Percentiles rank a stretch among this genome's conserved stretches.
Conservation (phyloP, 768 basidiomycete genomes). For the Boletus pseudopeckii region DNA sequence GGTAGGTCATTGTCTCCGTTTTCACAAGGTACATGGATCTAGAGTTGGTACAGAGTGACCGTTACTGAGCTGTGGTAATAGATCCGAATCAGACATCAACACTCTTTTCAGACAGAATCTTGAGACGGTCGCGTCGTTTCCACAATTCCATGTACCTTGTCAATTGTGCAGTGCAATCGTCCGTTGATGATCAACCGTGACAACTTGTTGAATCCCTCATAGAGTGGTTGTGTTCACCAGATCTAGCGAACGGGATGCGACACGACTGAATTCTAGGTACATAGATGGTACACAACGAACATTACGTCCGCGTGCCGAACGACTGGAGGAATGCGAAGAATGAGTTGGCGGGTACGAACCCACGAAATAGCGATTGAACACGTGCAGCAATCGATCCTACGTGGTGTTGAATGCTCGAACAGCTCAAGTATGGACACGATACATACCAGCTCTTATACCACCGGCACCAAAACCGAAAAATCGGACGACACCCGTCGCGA, state of each 20-base stretch:
- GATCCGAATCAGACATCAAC: not conserved
- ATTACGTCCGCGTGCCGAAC: not conserved
- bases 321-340: slow-evolving; percentile 10
- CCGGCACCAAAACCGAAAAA: not conserved
- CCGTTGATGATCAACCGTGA: slow-evolving; percentile 88
- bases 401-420: not conserved
- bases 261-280: not conserved
- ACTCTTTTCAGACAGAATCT: slow-evolving; percentile 39
- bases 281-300: too few relatives aligned
- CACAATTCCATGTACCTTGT: slow-evolving; percentile 92
- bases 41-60: not conserved
- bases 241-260: not conserved
- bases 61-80: not conserved
- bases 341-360: not conserved
- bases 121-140: slow-evolving; percentile 80
- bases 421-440: not conserved
- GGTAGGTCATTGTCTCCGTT: too few relatives aligned
- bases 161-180: slow-evolving; percentile 82
- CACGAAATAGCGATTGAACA: slow-evolving; percentile 2
- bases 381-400: slow-evolving; percentile 5
- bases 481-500: accelerated
- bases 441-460: slow-evolving; percentile 8
- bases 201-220: slow-evolving; percentile 60
- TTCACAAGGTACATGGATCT: slow-evolving; percentile 54
- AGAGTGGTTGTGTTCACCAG: slow-evolving; percentile 1